Percentiles rank a stretch among this genome's conserved stretches.
Conservation (phyloP, 1,284 basidiomycete species). For the Rhodofomes roseus region DNA sequence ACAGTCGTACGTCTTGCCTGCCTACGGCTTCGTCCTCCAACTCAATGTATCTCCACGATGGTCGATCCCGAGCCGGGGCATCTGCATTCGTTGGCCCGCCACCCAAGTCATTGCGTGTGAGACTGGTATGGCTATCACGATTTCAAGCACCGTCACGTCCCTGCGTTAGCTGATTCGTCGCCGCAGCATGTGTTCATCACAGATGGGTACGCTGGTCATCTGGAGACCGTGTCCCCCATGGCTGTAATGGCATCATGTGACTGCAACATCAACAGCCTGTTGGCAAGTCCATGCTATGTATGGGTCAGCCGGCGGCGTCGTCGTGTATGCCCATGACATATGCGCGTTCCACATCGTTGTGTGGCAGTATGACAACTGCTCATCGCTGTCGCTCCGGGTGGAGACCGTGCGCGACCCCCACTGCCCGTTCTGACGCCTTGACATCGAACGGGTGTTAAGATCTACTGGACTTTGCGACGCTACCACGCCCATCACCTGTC, state of each 20-base stretch:
- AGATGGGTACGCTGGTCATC: background rate
- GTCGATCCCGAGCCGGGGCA: background rate
- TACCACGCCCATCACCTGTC: constrained; percentile 11
- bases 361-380: background rate
- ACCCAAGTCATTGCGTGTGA: background rate
- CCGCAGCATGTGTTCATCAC: background rate
- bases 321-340: background rate
- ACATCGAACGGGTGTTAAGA: background rate
- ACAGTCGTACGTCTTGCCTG: background rate
- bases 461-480: background rate
- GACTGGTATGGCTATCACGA: background rate
- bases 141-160: background rate
- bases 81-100: background rate
- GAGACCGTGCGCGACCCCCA: background rate
- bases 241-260: constrained; percentile 1
- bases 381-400: background rate
- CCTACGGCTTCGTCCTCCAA: background rate
- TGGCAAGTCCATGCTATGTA: background rate
- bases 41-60: background rate
- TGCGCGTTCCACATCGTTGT: background rate
- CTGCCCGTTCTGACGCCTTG: background rate
- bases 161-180: background rate
- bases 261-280: background rate
- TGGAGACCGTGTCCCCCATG: background rate
- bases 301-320: background rate